Conservation (phyloP, 345 rosid genomes). For the Triadica sebifera region DNA sequence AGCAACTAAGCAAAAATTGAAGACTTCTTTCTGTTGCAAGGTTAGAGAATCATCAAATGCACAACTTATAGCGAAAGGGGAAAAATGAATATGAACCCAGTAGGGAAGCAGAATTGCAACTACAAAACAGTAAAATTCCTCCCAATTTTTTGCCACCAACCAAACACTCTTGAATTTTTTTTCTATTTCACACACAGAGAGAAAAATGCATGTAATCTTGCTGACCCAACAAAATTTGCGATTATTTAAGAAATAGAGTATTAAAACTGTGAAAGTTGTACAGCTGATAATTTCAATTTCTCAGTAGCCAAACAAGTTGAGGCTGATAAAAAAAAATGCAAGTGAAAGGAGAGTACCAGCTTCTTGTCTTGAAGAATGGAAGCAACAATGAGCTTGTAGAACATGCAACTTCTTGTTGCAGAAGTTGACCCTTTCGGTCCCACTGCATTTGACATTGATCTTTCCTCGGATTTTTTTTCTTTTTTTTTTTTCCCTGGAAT, state of each 20-base stretch:
- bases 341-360: conserved; percentile 23
- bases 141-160: background rate
- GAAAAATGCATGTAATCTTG: background rate
- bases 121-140: background rate
- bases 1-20: conserved; percentile 4
- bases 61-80: background rate
- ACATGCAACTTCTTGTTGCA: conserved; percentile 32
- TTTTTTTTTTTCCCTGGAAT: conserved; percentile 2
- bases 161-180: background rate
- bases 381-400: conserved; percentile 34
- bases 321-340: background rate
- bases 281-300: background rate
- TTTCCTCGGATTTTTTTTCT: background rate
- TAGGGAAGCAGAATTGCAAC: background rate
- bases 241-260: background rate
- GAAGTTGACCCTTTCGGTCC: conserved; percentile 19
- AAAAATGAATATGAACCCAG: background rate
- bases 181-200: background rate
- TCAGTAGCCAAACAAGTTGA: conserved; percentile 16
- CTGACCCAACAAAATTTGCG: background rate
- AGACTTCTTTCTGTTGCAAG: background rate
- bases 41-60: background rate
- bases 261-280: background rate
- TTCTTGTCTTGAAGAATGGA: conserved; percentile 41
- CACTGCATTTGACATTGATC: conserved; percentile 21